Evolutionary conservation across 31 red algal species (phyloP), one percentile per base, ranked within the genome.

Genomic region (Asparagopsis taxiformis): DNA sequence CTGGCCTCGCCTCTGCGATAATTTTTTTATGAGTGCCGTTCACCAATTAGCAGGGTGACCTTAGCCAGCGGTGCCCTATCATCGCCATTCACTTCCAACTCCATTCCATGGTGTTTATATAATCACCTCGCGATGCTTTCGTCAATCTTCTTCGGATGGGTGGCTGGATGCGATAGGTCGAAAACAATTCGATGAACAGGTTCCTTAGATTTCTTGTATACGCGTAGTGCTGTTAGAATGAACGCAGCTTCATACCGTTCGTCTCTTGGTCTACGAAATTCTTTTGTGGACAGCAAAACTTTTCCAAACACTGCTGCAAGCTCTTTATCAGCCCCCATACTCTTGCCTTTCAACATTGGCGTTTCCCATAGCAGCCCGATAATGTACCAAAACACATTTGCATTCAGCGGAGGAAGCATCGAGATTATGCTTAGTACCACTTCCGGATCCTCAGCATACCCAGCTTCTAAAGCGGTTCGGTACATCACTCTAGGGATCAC

Each of bases 311-410:
- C 53, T 35, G 54, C 54, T 8, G 91, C 81, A 28, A 94, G 28
- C 13, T 33, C 37, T 55, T n/a, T 64, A 13, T 46, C 70, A 13
- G 28, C 63, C 1, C 65, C 60, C 44, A 1, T 51, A 3, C 53
- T 31, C 22, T 75, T 37, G n/a, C n/a, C n/a, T 52, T 72, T 61
- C 0, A 94, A 58, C 11, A 52, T 22, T 28, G 55, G 38, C 31
- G 72, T 37, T 35, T 88, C 75, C 13, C 84, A 72, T 22, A 97
- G 74, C 46, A 97, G 55, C 11, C 68, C 67, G 30, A 97, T 67
- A 11, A 97, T 34, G 55, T 92, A 97, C 52, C 77, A 65, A 56
- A 97, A 92, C 2, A 85, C 65, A 59, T 97, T 97, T 19, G 28
- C 54, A 55, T 97, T 81, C 24, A 92, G 29, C 1, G 94, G 88